Percentiles rank a stretch among this genome's conserved stretches.
phyloP scores from a whole-genome alignment of 2,329 filamentous ascomycete genomes.

The Botryotinia narcissicola region DNA sequence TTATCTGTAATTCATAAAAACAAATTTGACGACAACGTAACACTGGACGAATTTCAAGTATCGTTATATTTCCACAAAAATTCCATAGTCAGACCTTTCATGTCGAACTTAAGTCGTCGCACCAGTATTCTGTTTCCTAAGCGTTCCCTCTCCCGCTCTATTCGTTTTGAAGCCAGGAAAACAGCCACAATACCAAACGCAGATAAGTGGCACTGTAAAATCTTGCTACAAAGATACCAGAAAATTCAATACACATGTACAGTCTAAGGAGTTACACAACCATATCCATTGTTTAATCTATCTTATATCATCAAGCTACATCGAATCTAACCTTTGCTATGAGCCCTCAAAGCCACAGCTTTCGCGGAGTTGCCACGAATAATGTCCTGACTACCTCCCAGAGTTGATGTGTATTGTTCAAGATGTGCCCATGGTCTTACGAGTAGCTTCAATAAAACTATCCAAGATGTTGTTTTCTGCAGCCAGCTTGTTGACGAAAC shows the following conservation, averaged over 20 bases:
- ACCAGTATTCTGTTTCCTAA: accelerated
- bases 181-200: neutral
- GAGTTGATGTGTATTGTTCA: neutral
- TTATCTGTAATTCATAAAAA: neutral
- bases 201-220: neutral
- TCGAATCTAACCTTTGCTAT: neutral
- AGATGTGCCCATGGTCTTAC: neutral
- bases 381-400: neutral
- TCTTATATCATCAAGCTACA: neutral
- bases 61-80: accelerated
- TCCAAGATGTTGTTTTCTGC: accelerated
- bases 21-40: no score
- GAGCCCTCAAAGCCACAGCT: neutral
- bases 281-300: neutral
- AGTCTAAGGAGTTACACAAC: neutral
- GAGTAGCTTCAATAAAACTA: neutral
- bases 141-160: accelerated
- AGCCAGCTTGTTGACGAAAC: accelerated
- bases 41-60: neutral
- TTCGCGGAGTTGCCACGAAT: no score
- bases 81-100: neutral
- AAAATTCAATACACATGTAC: accelerated
- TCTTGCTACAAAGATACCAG: accelerated
- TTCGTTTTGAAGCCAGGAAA: neutral
- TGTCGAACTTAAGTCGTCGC: accelerated